Base-by-base conservation (phyloP, 2,329 filamentous ascomycete genomes). In the Fusarium neocosmosporiellum region DNA sequence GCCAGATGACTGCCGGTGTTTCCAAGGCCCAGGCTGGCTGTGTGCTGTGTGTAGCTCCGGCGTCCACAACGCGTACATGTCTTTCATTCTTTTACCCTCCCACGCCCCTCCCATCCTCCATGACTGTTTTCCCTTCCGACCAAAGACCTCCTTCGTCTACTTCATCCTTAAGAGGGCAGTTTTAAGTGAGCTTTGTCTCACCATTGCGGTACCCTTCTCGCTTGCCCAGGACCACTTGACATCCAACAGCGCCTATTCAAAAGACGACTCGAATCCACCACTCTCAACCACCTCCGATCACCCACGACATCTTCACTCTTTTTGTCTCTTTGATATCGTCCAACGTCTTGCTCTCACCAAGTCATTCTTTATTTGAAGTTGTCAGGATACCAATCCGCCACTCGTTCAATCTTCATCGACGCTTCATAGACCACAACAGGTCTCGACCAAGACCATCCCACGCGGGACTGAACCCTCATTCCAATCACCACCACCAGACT, bases 1-100 rank as follows among this genome's bases (percentile, higher is more conserved):
- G 69, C 71, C 62, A 77, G 65, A 75, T 67, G 76, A 77, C 70
- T 78, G 67, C 71, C 61, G 73, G 60, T 78, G 69, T 70, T 72
- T 71, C 66, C 65, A 75, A 77, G 72, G 68, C 75, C 65, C 66
- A 55, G 59, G 46, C 43, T 72, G 46, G 24, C 27, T 53, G 46
- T 31, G 46, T 53, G 46, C 46, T 53, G 46, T 53, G 46, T 50
- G 61, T 67, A 72, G 34, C 60, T 43, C 53, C 54, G 31, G 34
- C 36, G 65, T 75, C 66, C 61, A 63, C 67, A 74, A 71, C 66
- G 53, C 63, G 67, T 73, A 73, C 73, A 74, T 67, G 72, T 77
- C 75, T 76, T 78, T 78, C 80, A 79, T 82, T 82, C 79, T 79
- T 81, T 75, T 82, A 80, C 80, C 75, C 79, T 79, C 76, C 71